A percentile compares a stretch with the other conserved stretches of the same genome.
phyloP scores from a whole-genome alignment of 805 yeast genomes.

The Starmerella vaccinii region DNA sequence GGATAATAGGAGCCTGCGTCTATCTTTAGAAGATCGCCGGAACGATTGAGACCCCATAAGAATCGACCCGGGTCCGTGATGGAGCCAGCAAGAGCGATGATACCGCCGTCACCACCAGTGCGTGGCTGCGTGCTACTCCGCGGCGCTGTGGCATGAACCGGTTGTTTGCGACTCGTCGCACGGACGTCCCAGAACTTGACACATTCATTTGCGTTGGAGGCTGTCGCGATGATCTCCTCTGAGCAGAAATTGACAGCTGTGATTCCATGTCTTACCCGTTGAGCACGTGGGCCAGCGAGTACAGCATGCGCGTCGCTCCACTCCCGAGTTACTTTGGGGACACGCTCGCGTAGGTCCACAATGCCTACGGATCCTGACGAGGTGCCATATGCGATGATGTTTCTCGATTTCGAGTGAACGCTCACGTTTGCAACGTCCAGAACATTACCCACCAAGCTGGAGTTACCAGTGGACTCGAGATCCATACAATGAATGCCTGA shows the following conservation, averaged over 20 bases:
- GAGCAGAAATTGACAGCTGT: constrained; percentile 24
- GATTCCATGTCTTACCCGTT: constrained; percentile 10
- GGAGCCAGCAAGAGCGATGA: background rate
- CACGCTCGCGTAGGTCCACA: constrained; percentile 9
- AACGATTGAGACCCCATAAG: constrained; percentile 24
- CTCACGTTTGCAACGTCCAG: background rate
- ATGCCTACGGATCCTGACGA: constrained; percentile 7
- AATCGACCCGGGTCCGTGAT: constrained; percentile 1
- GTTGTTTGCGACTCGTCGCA: constrained; percentile 8
- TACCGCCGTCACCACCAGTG: background rate
- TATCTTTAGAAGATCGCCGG: constrained; percentile 15
- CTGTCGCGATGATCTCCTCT: constrained; percentile 20
- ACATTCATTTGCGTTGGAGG: constrained; percentile 15
- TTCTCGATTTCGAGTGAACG: background rate
- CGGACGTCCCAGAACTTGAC: constrained; percentile 29
- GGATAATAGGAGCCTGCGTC: background rate
- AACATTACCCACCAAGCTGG: background rate
- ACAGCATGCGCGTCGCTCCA: constrained; percentile 9
- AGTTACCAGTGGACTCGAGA: background rate
- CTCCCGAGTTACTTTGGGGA: background rate
- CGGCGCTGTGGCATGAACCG: constrained; percentile 4
- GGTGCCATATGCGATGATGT: constrained; percentile 9
- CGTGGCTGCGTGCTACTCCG: background rate
- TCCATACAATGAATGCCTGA: background rate
- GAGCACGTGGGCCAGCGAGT: constrained; percentile 4